Evolutionary conservation across 2,329 filamentous ascomycete genomes (phyloP).

Genomic region (Nectriaceae sp.): DNA sequence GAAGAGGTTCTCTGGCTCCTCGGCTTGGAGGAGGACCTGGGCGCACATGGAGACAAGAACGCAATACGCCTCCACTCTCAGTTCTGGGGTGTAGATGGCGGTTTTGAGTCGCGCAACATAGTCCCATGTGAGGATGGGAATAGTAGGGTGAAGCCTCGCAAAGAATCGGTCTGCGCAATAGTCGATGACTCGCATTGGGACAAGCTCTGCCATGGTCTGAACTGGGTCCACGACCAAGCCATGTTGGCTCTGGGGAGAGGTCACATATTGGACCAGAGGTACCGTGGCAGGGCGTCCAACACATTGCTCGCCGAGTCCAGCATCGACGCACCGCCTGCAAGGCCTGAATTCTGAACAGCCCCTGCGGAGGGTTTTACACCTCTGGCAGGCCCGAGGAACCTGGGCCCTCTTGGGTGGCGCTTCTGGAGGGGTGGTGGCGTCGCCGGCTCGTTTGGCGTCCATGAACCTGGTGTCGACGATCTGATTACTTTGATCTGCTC

Average conservation of each 20-base stretch:
- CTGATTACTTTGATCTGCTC: too few species aligned
- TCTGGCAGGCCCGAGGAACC: conserved; percentile 45
- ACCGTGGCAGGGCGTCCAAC: conserved; percentile 18
- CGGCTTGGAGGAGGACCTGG: conserved; percentile 44
- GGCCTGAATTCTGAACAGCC: conserved; percentile 48
- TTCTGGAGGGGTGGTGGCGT: neutral
- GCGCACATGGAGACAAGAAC: conserved; percentile 42
- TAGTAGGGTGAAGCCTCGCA: conserved; percentile 41
- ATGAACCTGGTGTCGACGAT: neutral
- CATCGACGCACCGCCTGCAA: conserved; percentile 43
- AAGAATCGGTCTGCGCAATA: conserved; percentile 44
- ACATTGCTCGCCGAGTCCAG: conserved; percentile 44
- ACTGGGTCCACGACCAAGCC: conserved; percentile 8
- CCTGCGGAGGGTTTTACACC: conserved; percentile 45
- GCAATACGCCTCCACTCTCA: conserved; percentile 36
- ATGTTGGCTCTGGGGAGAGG: neutral
- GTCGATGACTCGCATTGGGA: conserved; percentile 36
- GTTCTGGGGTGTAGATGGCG: conserved; percentile 21
- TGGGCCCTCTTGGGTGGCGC: conserved; percentile 38
- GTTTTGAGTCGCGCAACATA: conserved; percentile 36
- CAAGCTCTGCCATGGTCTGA: conserved; percentile 35
- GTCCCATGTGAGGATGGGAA: conserved; percentile 42
- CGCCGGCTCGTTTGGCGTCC: neutral
- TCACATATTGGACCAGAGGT: conserved; percentile 8
- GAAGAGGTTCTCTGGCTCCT: conserved; percentile 35